A percentile compares a stretch with the other conserved stretches of the same genome.
These are phyloP conservation scores for Pittosporum tobira DNA, from an alignment of 129 eudicot species.

Conservation along the genomic window DNA sequence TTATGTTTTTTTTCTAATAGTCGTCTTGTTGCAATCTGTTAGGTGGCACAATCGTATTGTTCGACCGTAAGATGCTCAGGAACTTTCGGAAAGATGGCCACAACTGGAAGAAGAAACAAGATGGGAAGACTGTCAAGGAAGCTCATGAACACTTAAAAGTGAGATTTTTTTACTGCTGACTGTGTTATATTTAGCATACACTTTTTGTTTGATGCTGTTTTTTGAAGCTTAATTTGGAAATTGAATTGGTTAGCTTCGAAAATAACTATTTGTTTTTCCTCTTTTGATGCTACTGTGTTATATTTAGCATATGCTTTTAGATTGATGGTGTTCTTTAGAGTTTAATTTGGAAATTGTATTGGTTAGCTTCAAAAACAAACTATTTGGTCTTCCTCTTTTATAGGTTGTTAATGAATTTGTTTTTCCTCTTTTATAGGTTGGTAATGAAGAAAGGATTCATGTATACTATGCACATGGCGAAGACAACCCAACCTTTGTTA, in stretches of 20 bases:
- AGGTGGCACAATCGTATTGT: constrained; percentile 85
- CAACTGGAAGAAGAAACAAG: constrained; percentile 95
- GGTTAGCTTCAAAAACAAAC: neutral
- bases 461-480: constrained; percentile 98
- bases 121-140: constrained; percentile 94
- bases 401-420: too few relatives aligned
- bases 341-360: too few relatives aligned
- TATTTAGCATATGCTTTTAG: neutral
- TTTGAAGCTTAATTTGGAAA: too few relatives aligned
- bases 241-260: neutral
- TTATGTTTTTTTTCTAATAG: neutral
- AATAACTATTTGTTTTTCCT: neutral
- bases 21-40: constrained; percentile 20
- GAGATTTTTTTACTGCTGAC: constrained; percentile 10
- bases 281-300: neutral
- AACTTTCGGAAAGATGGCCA: constrained; percentile 94
- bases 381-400: neutral
- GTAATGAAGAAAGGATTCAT: constrained; percentile 85
- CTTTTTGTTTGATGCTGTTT: neutral
- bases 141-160: constrained; percentile 97
- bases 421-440: too few relatives aligned
- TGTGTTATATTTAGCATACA: neutral
- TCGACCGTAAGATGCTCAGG: constrained; percentile 91
- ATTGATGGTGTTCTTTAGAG: neutral
- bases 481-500: constrained; percentile 80